Base-by-base conservation (phyloP, 2,329 filamentous ascomycete genomes). In the Penicillium sp. region DNA sequence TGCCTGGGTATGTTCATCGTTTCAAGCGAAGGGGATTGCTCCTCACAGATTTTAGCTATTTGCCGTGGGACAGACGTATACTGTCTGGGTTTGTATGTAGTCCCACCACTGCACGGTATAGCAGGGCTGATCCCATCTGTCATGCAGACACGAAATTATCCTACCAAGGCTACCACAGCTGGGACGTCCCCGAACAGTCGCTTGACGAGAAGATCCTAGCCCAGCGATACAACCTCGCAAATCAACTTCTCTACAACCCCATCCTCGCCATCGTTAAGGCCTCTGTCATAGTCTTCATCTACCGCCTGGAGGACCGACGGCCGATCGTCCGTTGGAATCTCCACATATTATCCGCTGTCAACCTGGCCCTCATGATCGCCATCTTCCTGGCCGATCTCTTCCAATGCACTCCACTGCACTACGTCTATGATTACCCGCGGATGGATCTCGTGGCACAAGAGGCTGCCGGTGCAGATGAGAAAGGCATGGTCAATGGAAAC, bases 161-260 rank as follows among this genome's bases (percentile, higher is more conserved):
- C 44, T 69, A 70, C 64, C 60, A 70, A 45, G 71, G 72, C 3
- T 69, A 72, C 47, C 70, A 72, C 38, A 17, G 47, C 6, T 62
- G 60, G 59, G 70, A 73, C 30, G 58, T 72, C 2, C 72, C 71
- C 2, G 19, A 23, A 7, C 46, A 11, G 31, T 5, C 23, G 5
- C 29, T 11, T n/a, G 38, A 41, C 38, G 30, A 56, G 23, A 58
- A 45, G 59, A 21, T 52, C 26, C 61, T 30, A 58, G 53, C 26
- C 19, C 19, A 51, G 45, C 41, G 70, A 66, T 70, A 71, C 67
- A 67, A 72, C 46, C 70, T 65, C 19, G 71, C 67, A 21, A 73
- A 71, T 45, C 71, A 74, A 52, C 54, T 74, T 2, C 26, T 75
- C 30, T 75, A 75, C 59, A 74, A 72, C 41, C 69, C 72, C 4